phyloP scores from a whole-genome alignment of 169 alveolate species.

The Cryptosporidium felis region DNA sequence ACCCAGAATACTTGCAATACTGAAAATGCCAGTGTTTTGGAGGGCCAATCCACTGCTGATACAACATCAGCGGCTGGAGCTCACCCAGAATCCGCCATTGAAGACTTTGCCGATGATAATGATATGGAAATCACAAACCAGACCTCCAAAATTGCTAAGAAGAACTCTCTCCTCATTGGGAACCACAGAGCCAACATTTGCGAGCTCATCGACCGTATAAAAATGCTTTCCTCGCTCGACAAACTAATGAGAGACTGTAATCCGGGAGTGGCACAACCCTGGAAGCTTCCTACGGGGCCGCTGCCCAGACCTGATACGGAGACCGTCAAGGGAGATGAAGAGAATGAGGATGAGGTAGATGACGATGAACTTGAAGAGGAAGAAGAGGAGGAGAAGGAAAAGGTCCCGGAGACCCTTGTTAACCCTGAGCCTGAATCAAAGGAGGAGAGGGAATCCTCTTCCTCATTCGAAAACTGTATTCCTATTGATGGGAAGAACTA shows the following conservation, averaged over 20 bases:
- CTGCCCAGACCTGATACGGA: slow-evolving; percentile 47
- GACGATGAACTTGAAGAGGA: slow-evolving; percentile 24
- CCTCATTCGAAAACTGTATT: background rate
- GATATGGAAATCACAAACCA: background rate
- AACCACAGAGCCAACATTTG: slow-evolving; percentile 42
- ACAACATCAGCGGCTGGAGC: background rate
- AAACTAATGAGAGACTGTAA: slow-evolving; percentile 72
- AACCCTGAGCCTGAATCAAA: background rate
- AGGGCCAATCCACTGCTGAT: background rate
- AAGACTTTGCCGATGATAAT: slow-evolving; percentile 23
- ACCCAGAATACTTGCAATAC: background rate
- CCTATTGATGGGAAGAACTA: slow-evolving; percentile 54
- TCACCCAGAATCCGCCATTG: background rate
- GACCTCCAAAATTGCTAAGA: background rate
- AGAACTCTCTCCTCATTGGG: slow-evolving; percentile 19
- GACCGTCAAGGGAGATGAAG: slow-evolving; percentile 15
- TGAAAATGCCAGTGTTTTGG: background rate
- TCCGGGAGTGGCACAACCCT: slow-evolving; percentile 77
- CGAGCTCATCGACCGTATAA: slow-evolving; percentile 48
- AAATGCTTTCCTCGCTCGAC: slow-evolving; percentile 39
- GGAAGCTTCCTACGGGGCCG: slow-evolving; percentile 80
- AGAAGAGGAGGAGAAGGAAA: slow-evolving; percentile 24
- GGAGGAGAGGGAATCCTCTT: background rate
- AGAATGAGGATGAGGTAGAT: slow-evolving; percentile 34
- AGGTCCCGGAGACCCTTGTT: background rate